Evolutionary conservation across 305 asterid genomes (phyloP).

Genomic region (Fraxinus sp.): DNA sequence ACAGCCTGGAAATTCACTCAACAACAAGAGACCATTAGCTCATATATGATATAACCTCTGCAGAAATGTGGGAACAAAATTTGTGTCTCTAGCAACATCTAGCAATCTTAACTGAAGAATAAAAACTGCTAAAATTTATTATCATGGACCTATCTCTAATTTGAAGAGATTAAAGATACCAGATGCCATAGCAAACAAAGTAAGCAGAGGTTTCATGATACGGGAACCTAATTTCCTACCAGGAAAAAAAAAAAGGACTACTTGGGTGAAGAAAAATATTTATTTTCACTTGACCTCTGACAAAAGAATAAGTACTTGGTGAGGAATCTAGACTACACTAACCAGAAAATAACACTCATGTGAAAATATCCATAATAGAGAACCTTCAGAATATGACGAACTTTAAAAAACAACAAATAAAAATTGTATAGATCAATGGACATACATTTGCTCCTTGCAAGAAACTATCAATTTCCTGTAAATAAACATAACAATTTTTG

Average conservation of each 20-base stretch:
- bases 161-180: not conserved
- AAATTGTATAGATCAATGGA: conserved; percentile 12
- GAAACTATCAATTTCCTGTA: conserved; percentile 77
- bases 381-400: conserved; percentile 12
- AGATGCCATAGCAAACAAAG: not conserved
- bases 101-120: not conserved
- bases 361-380: not conserved
- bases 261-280: not conserved
- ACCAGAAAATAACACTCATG: not conserved
- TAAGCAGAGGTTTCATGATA: not conserved
- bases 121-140: not conserved
- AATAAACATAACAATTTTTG: conserved; percentile 77
- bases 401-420: not conserved
- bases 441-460: conserved; percentile 96
- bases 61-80: not conserved
- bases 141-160: not conserved
- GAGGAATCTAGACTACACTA: not conserved
- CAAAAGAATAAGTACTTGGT: not conserved
- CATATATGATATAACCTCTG: not conserved
- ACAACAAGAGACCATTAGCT: not conserved
- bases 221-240: not conserved
- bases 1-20: not conserved
- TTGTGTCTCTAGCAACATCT: not conserved
- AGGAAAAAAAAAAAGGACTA: not conserved
- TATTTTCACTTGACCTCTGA: not conserved